A percentile compares a stretch with the other conserved stretches of the same genome.
Conservation (phyloP, 164 flowering plant species). For the Euptelea pleiosperma region DNA sequence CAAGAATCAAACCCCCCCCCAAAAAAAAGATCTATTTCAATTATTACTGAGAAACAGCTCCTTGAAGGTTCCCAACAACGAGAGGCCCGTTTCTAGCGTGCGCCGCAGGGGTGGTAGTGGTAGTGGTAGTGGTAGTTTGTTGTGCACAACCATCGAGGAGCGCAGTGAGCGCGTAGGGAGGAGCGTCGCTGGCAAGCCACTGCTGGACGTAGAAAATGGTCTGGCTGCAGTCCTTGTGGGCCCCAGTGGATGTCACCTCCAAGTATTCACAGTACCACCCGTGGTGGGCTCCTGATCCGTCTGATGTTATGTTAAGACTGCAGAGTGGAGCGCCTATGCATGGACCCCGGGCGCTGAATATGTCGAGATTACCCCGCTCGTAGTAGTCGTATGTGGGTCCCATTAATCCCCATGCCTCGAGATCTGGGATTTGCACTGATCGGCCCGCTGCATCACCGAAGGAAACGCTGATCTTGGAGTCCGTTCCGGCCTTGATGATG, state of each 20-base stretch:
- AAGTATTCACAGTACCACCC: constrained; percentile 68
- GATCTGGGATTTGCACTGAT: constrained; percentile 31
- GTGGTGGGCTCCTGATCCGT: constrained; percentile 52
- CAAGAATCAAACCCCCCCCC: not conserved
- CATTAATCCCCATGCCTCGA: constrained; percentile 63
- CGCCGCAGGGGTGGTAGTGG: too few species aligned
- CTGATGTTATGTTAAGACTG: constrained; percentile 55
- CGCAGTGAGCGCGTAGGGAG: constrained; percentile 47
- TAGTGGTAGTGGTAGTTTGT: too few species aligned
- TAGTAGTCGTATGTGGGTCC: constrained; percentile 47
- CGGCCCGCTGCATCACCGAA: constrained; percentile 30
- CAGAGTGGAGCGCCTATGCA: constrained; percentile 52
- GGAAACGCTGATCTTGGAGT: constrained; percentile 45
- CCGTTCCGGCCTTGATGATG: constrained; percentile 49
- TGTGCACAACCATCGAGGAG: constrained; percentile 31
- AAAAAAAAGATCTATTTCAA: too few species aligned
- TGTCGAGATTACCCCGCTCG: constrained; percentile 60
- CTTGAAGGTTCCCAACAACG: constrained; percentile 10
- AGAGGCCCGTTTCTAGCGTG: not conserved
- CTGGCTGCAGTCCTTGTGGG: constrained; percentile 41
- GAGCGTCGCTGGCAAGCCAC: constrained; percentile 54
- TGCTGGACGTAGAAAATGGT: constrained; percentile 46
- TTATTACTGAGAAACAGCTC: constrained; percentile 8
- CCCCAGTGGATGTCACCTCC: constrained; percentile 63
- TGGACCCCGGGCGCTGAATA: constrained; percentile 51